Evolutionary conservation across 148 eudicot genomes (phyloP), one percentile per base, ranked within the genome.

Genomic region (Camellia japonica): DNA sequence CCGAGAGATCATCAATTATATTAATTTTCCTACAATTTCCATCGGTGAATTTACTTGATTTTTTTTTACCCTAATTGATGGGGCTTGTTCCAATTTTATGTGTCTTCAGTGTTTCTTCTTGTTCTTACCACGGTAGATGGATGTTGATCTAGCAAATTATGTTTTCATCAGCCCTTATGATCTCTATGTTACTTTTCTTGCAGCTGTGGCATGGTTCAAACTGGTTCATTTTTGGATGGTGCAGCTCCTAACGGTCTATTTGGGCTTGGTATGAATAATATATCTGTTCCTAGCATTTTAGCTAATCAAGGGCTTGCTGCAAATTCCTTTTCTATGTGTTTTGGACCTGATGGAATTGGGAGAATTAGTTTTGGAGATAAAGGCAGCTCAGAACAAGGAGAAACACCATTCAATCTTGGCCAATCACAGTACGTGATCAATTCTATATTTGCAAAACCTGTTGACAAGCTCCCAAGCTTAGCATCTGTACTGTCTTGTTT

Each of bases 261-360:
- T 80, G 99, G 99, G 59, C 94, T 96, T 3, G 89, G 95, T 19
- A 92, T 90, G 89, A 86, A 88, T 55, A 73, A 78, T 61, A 60
- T 89, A 72, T 96, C 99, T 16, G 89, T 94, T 20, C 99, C 99
- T 42, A 94, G 93, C 76, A 85, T 86, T 16, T 87, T 96, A 86
- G 94, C 99, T 5, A 86, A 83, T 43, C 78, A 84, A 82, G 91
- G 90, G 19, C 79, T 91, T 14, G 73, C 90, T 15, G 81, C 98
- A 66, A 87, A 96, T 88, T 94, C 99, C 52, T 96, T 92, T 80
- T 94, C 98, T 52, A 96, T 96, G 99, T 96, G 99, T 76, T 96
- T 96, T 79, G 90, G 92, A 38, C 51, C 47, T 14, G 87, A 91
- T 77, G 97, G 92, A 52, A 0, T 81, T 9, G 98, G 99, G 41